Evolutionary conservation across 2,329 filamentous ascomycete genomes (phyloP).

Genomic region (Kalaharituber pfeilii): DNA sequence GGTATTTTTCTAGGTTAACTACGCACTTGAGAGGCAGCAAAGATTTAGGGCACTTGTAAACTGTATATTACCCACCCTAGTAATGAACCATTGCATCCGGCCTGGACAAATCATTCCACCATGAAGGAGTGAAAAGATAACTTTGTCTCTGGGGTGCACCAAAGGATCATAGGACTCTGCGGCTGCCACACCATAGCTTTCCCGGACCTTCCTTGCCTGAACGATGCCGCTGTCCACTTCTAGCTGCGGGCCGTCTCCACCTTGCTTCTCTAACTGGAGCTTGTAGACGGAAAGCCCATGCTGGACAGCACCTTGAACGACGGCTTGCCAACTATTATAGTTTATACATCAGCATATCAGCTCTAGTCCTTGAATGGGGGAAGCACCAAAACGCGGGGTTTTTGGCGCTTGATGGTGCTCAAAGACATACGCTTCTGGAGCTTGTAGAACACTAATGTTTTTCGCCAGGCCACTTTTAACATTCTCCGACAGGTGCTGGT

Average conservation of each 20-base stretch:
- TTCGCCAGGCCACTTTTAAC: background rate
- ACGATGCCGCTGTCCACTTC: background rate
- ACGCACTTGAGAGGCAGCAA: background rate
- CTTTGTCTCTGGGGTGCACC: background rate
- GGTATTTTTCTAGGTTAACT: background rate
- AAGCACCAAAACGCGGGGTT: too few relatives aligned
- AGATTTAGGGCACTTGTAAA: too few relatives aligned
- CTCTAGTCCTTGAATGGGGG: too few relatives aligned
- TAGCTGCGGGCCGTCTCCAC: background rate
- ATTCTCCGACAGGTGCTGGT: conserved; percentile 29
- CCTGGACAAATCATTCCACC: background rate
- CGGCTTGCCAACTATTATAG: background rate
- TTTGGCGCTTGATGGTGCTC: too few relatives aligned
- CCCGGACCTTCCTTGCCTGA: background rate
- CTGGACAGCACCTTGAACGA: background rate
- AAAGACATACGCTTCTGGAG: background rate
- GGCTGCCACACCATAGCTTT: background rate
- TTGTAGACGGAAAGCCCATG: background rate
- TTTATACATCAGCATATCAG: too few relatives aligned
- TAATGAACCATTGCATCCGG: background rate
- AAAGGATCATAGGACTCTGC: background rate
- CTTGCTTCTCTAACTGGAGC: background rate
- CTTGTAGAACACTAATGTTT: background rate
- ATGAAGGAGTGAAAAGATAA: background rate
- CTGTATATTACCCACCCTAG: background rate